A percentile compares a stretch with the other conserved stretches of the same genome.
These are phyloP conservation scores for Thraustochytrium sp. DNA, from an alignment of 352 stramenopile genomes.

Conservation along the genomic window DNA sequence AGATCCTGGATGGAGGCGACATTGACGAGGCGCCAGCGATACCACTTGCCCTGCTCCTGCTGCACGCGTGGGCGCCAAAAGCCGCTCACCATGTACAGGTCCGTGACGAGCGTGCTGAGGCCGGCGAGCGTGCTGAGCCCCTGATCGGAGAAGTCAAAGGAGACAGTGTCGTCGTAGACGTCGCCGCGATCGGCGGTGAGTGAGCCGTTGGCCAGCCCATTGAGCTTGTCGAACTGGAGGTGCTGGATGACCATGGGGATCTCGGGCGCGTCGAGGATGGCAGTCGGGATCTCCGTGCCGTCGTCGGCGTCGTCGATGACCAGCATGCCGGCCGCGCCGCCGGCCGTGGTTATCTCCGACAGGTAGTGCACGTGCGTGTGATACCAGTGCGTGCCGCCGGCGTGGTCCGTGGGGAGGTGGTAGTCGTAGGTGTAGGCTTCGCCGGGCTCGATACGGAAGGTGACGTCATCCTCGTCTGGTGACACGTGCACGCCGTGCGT, in stretches of 20 bases:
- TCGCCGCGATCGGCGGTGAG: neutral
- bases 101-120: neutral
- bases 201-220: neutral
- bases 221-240: neutral
- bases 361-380: slow-evolving; percentile 54
- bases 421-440: slow-evolving; percentile 44
- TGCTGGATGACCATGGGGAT: neutral
- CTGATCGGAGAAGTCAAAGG: neutral
- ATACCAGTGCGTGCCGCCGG: slow-evolving; percentile 50
- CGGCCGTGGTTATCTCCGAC: slow-evolving; percentile 64
- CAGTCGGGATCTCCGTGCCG: neutral
- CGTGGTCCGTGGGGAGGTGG: slow-evolving; percentile 47
- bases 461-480: slow-evolving; percentile 12
- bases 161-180: neutral
- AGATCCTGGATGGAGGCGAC: slow-evolving; percentile 57
- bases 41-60: slow-evolving; percentile 58
- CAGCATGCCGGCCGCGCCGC: slow-evolving; percentile 58
- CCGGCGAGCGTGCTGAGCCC: neutral
- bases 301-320: slow-evolving; percentile 49
- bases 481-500: slow-evolving; percentile 5
- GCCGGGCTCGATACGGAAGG: neutral
- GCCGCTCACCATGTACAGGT: slow-evolving; percentile 65
- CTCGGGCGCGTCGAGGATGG: neutral
- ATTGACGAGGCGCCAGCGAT: slow-evolving; percentile 61
- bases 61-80: slow-evolving; percentile 63